Percentiles rank a stretch among this genome's conserved stretches.
Evolutionary conservation across 352 stramenopile species (phyloP).

Genomic region (Globisporangium middletonii): DNA sequence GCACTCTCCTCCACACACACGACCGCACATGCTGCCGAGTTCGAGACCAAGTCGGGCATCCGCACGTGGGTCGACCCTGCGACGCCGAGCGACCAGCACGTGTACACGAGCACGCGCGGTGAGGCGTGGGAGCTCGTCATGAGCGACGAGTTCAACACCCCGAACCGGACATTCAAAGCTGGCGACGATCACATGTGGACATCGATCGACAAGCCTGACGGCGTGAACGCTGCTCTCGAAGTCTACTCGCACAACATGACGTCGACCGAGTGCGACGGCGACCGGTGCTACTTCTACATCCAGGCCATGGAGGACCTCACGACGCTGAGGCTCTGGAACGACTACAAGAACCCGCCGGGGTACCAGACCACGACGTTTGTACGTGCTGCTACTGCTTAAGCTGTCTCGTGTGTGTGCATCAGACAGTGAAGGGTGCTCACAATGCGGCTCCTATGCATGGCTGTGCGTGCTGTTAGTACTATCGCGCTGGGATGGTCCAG

Average conservation of each 20-base stretch:
- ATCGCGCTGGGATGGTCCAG: constrained; percentile 81
- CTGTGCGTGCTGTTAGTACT: constrained; percentile 50
- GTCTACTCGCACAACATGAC: constrained; percentile 74
- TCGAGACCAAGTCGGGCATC: constrained; percentile 50
- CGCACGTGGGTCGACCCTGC: constrained; percentile 52
- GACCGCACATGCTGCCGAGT: constrained; percentile 15
- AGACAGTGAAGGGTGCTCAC: too few species aligned
- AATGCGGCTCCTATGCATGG: constrained; percentile 44
- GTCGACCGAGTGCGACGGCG: constrained; percentile 41
- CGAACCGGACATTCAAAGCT: constrained; percentile 81
- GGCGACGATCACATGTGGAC: constrained; percentile 94
- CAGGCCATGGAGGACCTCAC: constrained; percentile 36
- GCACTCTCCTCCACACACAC: neutral
- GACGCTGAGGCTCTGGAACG: constrained; percentile 48
- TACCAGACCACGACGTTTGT: constrained; percentile 40
- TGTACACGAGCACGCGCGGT: constrained; percentile 49
- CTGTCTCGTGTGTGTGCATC: neutral
- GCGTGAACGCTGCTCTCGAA: constrained; percentile 65
- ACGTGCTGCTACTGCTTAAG: neutral
- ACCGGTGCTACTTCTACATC: constrained; percentile 61
- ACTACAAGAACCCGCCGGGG: constrained; percentile 40
- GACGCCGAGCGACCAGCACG: constrained; percentile 33
- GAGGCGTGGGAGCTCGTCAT: constrained; percentile 58
- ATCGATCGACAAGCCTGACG: constrained; percentile 63
- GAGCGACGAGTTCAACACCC: constrained; percentile 70